phyloP scores from a whole-genome alignment of 23 red algal genomes.

The Gracilaria caudata region DNA sequence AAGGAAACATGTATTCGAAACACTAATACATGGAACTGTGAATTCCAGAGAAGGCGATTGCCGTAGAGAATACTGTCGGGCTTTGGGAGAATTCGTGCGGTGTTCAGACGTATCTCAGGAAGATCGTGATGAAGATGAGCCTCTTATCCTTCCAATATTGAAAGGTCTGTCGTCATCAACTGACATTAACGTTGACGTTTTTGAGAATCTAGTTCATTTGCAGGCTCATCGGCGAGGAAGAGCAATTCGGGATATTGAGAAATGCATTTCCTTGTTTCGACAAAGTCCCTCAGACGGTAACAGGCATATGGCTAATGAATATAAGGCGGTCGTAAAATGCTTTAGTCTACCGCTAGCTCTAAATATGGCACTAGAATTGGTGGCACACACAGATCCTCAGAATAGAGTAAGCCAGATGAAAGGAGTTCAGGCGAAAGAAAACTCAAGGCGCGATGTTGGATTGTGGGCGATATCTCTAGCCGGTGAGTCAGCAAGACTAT shows the following conservation, averaged over 20 bases:
- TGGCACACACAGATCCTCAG: not conserved
- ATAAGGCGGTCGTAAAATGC: constrained; percentile 10
- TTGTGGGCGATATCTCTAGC: constrained; percentile 36
- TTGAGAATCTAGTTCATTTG: constrained; percentile 75
- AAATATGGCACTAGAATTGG: constrained; percentile 46
- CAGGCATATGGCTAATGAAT: not conserved
- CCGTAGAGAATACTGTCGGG: constrained; percentile 35
- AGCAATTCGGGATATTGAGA: constrained; percentile 51
- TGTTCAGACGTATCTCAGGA: not conserved
- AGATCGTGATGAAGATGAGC: not conserved
- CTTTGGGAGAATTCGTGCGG: constrained; percentile 41
- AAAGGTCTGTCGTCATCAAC: constrained; percentile 15
- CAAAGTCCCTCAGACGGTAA: not conserved
- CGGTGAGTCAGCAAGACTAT: constrained; percentile 21
- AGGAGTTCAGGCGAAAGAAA: constrained; percentile 34
- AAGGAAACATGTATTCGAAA: constrained; percentile 1
- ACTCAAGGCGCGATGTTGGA: constrained; percentile 29
- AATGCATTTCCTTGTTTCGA: constrained; percentile 10
- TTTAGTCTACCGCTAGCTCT: constrained; percentile 51
- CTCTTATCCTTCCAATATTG: constrained; percentile 21
- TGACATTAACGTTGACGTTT: constrained; percentile 66
- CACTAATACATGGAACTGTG: constrained; percentile 9
- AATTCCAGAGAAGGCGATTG: not conserved
- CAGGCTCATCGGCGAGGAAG: constrained; percentile 68
- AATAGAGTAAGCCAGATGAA: not conserved